A percentile compares a stretch with the other conserved stretches of the same genome.
These are phyloP conservation scores for Calonectria fujianensis DNA, from an alignment of 2,329 filamentous ascomycete species.

Conservation along the genomic window DNA sequence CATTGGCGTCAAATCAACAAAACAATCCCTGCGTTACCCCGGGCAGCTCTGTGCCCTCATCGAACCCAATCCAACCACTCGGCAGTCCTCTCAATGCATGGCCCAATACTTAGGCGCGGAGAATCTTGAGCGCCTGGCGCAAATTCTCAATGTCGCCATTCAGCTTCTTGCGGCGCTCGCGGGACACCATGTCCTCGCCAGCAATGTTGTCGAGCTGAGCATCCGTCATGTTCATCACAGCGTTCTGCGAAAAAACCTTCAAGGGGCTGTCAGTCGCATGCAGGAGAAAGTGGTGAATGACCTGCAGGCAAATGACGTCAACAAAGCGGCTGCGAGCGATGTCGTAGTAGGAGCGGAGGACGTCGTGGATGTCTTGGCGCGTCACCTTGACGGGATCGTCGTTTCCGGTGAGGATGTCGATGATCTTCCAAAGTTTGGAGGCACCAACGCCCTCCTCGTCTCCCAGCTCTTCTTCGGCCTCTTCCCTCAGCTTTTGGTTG, in stretches of 20 bases:
- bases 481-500: background rate
- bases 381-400: constrained; percentile 59
- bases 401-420: constrained; percentile 41
- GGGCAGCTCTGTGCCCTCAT: background rate
- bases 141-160: constrained; percentile 67
- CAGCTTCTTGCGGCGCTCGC: constrained; percentile 65
- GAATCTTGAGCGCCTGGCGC: constrained; percentile 58
- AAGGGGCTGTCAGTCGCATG: constrained; percentile 70
- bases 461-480: background rate
- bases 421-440: background rate
- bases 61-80: background rate
- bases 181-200: constrained; percentile 70
- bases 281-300: constrained; percentile 72
- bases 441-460: rapidly evolving
- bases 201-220: constrained; percentile 74
- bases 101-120: constrained; percentile 39
- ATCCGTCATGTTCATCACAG: constrained; percentile 68
- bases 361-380: constrained; percentile 75
- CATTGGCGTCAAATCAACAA: constrained; percentile 4
- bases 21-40: background rate
- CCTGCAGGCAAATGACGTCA: constrained; percentile 77
- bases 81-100: background rate
- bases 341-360: constrained; percentile 77
- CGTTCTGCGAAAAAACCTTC: constrained; percentile 69
- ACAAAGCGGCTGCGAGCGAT: constrained; percentile 77